phyloP scores from a whole-genome alignment of 805 yeast species.

The Monosporozyma aquatica region DNA sequence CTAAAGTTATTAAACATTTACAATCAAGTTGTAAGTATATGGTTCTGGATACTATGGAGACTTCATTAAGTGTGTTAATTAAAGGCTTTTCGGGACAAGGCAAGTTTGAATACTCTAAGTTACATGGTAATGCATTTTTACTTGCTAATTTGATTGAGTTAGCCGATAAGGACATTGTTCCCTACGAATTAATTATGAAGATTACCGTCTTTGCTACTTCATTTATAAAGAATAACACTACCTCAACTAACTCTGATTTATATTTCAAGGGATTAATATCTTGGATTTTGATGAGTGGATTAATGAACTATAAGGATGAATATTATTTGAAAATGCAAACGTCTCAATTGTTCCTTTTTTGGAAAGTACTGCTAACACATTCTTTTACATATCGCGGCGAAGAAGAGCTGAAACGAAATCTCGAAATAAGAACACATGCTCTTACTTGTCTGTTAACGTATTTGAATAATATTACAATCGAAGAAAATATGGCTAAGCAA shows the following conservation, averaged over 20 bases:
- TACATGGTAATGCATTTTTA: conserved; percentile 35
- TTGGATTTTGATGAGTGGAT: conserved; percentile 58
- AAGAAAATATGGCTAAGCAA: conserved; percentile 36
- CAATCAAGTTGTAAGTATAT: conserved; percentile 29
- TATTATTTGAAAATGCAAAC: conserved; percentile 45
- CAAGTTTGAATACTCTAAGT: conserved; percentile 24
- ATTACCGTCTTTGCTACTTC: conserved; percentile 38
- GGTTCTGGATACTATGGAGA: conserved; percentile 32
- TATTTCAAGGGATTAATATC: conserved; percentile 36
- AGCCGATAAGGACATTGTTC: conserved; percentile 36
- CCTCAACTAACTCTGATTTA: conserved; percentile 26
- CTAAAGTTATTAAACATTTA: conserved; percentile 30
- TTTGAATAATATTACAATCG: conserved; percentile 33
- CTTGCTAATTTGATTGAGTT: conserved; percentile 31
- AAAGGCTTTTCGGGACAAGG: conserved; percentile 25
- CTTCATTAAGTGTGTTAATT: conserved; percentile 30
- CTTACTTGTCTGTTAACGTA: conserved; percentile 49
- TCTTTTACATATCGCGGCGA: conserved; percentile 35
- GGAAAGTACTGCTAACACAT: conserved; percentile 53
- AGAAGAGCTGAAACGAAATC: conserved; percentile 32
- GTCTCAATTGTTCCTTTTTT: conserved; percentile 50
- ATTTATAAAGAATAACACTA: conserved; percentile 33
- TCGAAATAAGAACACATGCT: conserved; percentile 49
- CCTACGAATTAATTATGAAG: conserved; percentile 37
- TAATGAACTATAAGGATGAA: conserved; percentile 49